Evolutionary conservation across 23 red algal genomes (phyloP).

Genomic region (Agarophyton chilense): DNA sequence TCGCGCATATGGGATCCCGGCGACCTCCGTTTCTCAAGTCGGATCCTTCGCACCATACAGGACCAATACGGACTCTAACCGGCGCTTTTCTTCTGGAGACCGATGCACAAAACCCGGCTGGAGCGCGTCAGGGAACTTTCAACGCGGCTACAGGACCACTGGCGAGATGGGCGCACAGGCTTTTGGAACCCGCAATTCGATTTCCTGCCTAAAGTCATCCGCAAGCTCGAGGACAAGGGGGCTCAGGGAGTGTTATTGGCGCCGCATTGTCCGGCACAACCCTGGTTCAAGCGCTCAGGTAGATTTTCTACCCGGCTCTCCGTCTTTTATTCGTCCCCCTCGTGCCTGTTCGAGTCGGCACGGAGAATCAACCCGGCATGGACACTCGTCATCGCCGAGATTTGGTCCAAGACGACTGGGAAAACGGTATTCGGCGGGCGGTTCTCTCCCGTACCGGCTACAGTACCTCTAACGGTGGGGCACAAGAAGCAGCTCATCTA

Average conservation of each 20-base stretch:
- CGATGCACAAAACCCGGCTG: background rate
- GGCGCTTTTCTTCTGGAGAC: conserved; percentile 8
- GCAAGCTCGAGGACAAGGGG: background rate
- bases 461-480: background rate
- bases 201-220: background rate
- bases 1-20: background rate
- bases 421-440: too few species aligned
- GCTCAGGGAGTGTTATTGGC: background rate
- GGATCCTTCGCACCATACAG: background rate
- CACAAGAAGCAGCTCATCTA: conserved; percentile 2
- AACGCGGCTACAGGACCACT: background rate
- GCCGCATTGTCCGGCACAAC: background rate
- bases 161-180: background rate
- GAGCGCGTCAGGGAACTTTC: background rate
- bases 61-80: background rate
- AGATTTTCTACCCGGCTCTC: too few species aligned
- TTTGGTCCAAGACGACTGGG: too few species aligned
- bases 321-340: too few species aligned
- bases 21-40: background rate
- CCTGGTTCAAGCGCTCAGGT: background rate
- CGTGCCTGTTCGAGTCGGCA: too few species aligned
- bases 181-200: conserved; percentile 21
- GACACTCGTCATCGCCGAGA: too few species aligned
- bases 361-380: too few species aligned
- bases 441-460: too few species aligned